phyloP scores from a whole-genome alignment of 768 basidiomycete genomes.

The Cytidiella melzeri region DNA sequence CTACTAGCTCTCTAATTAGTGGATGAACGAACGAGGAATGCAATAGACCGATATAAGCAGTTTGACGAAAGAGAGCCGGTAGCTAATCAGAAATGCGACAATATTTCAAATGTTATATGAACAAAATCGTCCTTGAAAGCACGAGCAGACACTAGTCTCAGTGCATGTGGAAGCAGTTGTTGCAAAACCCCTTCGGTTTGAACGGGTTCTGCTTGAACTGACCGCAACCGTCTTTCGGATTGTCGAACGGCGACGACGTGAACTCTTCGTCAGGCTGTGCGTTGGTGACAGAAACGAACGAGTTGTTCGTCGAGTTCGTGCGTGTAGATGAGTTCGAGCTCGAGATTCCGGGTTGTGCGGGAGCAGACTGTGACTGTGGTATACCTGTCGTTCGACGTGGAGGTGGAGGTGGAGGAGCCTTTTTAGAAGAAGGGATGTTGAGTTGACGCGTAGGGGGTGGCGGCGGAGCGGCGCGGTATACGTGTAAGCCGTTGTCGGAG shows the following conservation, averaged over 20 bases:
- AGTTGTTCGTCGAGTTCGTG: slow-evolving; percentile 16
- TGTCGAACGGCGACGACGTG: slow-evolving; percentile 56
- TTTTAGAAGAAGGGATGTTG: slow-evolving; percentile 15
- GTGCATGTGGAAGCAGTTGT: slow-evolving; percentile 60
- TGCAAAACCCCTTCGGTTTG: slow-evolving; percentile 60
- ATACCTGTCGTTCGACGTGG: slow-evolving; percentile 23
- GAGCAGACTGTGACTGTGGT: not conserved
- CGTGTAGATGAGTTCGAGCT: slow-evolving; percentile 21
- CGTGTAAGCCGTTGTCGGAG: not conserved
- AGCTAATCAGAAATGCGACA: no score
- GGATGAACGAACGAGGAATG: no score
- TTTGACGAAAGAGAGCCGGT: no score
- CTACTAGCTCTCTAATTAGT: no score
- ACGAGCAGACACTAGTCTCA: no score
- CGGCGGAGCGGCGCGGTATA: slow-evolving; percentile 6
- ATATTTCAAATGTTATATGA: no score
- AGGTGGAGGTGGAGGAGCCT: slow-evolving; percentile 25
- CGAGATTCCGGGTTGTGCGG: slow-evolving; percentile 10
- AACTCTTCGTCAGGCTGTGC: slow-evolving; percentile 31
- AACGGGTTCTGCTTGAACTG: slow-evolving; percentile 64
- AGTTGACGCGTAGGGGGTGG: slow-evolving; percentile 7
- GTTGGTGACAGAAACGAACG: slow-evolving; percentile 31
- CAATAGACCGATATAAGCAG: no score
- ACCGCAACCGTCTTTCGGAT: slow-evolving; percentile 45
- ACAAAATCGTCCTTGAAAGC: no score